Evolutionary conservation across 2,329 filamentous ascomycete species (phyloP), one percentile per base, ranked within the genome.

Genomic region (Chrysosporium keratinophilum): DNA sequence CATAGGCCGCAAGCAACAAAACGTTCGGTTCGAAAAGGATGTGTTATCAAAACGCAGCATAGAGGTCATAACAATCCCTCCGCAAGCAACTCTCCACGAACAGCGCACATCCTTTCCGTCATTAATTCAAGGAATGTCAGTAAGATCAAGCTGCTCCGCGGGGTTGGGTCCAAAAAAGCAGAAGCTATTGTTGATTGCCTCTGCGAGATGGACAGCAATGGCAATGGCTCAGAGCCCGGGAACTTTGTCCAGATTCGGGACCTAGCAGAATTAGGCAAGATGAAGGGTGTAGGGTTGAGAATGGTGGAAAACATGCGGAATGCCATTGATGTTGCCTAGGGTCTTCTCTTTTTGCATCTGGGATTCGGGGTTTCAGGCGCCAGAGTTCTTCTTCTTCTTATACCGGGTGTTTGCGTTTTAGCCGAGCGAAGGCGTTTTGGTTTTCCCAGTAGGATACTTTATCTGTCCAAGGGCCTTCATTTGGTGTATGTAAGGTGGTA

Each of bases 231-330:
- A 2, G 58, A 57, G 15, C 39, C 34, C 23, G 47, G 56, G 9
- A 57, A 56, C 15, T 56, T 60, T 33, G 55, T 61, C 2, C 64
- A 63, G 33, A 63, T 67, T n/a, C 66, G 62, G 39, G 72, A 63
- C 50, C 65, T 75, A 50, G 60, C 62, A 5, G 67, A 74, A 52
- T 52, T 76, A 43, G 69, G 70, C 47, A 67, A 66, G 34, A 53
- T 76, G 56, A 71, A 67, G 52, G 73, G 74, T 0, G 69, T 75
- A 43, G 73, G 73, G 5, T 60, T 67, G 55, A 72, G 69, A 60
- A 74, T 69, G 0, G 70, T 76, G 14, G 69, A 75, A 62, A 73
- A 65, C 55, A 75, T 76, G 73, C 68, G 72, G 55, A 69, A 68
- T 50, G 72, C 71, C 23, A 64, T 74, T 43, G 60, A 48, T 23